These are phyloP conservation scores for Teratosphaeria epicoccoides DNA, from an alignment of 2,329 filamentous ascomycete species.

Conservation along the genomic window DNA sequence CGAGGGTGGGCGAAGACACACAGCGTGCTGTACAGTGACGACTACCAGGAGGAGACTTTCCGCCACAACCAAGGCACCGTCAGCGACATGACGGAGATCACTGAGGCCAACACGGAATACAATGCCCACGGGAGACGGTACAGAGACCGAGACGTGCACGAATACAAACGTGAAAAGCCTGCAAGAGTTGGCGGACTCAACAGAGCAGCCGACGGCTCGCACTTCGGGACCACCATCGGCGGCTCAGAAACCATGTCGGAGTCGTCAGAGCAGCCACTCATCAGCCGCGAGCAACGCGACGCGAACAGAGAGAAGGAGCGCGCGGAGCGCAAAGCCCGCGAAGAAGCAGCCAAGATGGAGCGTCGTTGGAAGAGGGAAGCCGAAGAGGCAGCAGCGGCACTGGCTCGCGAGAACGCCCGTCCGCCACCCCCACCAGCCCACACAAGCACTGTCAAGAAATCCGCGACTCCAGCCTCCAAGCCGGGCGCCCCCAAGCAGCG, in stretches of 20 bases:
- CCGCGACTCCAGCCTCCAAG: constrained; percentile 16
- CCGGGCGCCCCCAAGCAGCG: constrained; percentile 17
- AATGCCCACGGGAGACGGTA: constrained; percentile 35
- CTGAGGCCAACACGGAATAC: constrained; percentile 15
- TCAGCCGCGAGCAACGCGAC: constrained; percentile 21
- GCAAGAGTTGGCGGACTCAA: constrained; percentile 87
- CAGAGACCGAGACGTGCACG: constrained; percentile 56
- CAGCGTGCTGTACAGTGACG: constrained; percentile 34
- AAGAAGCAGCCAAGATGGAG: constrained; percentile 31
- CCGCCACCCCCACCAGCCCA: constrained; percentile 14
- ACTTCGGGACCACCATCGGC: constrained; percentile 64
- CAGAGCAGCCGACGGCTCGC: constrained; percentile 53
- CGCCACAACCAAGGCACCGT: constrained; percentile 16
- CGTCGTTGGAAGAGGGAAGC: constrained; percentile 30
- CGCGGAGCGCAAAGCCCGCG: constrained; percentile 26
- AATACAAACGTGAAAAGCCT: constrained; percentile 76
- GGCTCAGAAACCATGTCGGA: constrained; percentile 48
- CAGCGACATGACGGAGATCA: constrained; percentile 24
- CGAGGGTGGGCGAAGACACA: constrained; percentile 33
- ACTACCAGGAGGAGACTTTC: constrained; percentile 28
- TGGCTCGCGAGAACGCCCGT: constrained; percentile 23
- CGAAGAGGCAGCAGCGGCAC: constrained; percentile 29
- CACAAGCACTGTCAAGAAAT: constrained; percentile 12
- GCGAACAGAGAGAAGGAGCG: constrained; percentile 28
- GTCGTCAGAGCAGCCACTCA: constrained; percentile 27